Evolutionary conservation across 2,329 filamentous ascomycete genomes (phyloP).

Genomic region (Hymenoscyphus albidus): DNA sequence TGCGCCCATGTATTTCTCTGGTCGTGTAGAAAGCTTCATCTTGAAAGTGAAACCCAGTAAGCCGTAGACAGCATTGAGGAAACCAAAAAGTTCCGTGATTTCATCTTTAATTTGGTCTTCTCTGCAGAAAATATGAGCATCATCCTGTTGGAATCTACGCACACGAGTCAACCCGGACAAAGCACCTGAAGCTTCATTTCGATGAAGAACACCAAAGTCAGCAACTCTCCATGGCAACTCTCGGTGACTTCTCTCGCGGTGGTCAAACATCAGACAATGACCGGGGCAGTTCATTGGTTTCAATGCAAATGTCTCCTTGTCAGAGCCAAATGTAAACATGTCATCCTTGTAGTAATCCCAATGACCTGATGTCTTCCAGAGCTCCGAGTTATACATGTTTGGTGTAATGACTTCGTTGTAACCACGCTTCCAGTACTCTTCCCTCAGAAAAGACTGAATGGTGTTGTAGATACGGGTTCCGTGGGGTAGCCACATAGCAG

Average conservation of each 20-base stretch:
- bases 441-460: conserved; percentile 73
- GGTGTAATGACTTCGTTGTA: conserved; percentile 95
- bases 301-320: conserved; percentile 80
- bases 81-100: conserved; percentile 82
- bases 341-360: conserved; percentile 93
- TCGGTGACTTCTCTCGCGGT: conserved; percentile 79
- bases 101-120: conserved; percentile 71
- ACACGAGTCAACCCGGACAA: conserved; percentile 88
- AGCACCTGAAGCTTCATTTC: conserved; percentile 92
- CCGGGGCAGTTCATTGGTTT: conserved; percentile 99
- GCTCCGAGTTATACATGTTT: conserved; percentile 89
- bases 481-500: conserved; percentile 87
- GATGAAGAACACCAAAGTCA: conserved; percentile 92
- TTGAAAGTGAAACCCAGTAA: conserved; percentile 88
- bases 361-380: conserved; percentile 95
- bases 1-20: conserved; percentile 84
- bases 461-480: conserved; percentile 93
- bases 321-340: conserved; percentile 83
- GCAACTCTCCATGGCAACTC: conserved; percentile 90
- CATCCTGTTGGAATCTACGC: conserved; percentile 91
- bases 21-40: conserved; percentile 86
- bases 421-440: conserved; percentile 87
- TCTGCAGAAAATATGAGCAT: conserved; percentile 92
- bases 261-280: conserved; percentile 83
- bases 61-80: conserved; percentile 74